phyloP scores from a whole-genome alignment of 1,284 basidiomycete genomes.

The Ceratobasidium sp. region DNA sequence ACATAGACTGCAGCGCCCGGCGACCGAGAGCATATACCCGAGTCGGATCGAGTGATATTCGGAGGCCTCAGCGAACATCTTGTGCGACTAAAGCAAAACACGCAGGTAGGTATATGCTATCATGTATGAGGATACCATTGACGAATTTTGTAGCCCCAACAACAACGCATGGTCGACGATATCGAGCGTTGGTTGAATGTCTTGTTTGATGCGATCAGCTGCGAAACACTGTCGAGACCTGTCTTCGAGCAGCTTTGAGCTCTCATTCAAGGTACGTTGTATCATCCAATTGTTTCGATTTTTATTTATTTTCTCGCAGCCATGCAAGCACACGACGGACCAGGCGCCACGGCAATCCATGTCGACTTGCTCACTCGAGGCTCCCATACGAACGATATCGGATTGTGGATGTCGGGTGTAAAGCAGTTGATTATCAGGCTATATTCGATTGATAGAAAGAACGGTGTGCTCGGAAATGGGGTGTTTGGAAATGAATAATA shows the following conservation, averaged over 20 bases:
- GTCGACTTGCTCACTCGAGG: slow-evolving; percentile 78
- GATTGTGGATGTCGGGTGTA: slow-evolving; percentile 84
- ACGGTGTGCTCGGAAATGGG: too few relatives aligned
- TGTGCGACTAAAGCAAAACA: slow-evolving; percentile 68
- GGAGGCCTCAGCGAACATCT: slow-evolving; percentile 69
- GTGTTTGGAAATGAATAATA: too few relatives aligned
- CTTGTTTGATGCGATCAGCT: slow-evolving; percentile 91
- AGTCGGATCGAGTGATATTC: slow-evolving; percentile 69
- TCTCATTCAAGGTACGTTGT: slow-evolving; percentile 71
- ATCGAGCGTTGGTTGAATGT: slow-evolving; percentile 86
- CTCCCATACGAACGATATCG: slow-evolving; percentile 80
- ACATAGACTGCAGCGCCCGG: slow-evolving; percentile 68
- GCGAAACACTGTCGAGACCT: slow-evolving; percentile 78
- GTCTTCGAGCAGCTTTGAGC: slow-evolving; percentile 73
- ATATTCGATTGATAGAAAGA: not conserved
- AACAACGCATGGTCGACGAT: slow-evolving; percentile 87
- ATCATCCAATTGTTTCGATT: slow-evolving; percentile 16
- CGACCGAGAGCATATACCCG: slow-evolving; percentile 89
- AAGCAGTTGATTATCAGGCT: slow-evolving; percentile 65
- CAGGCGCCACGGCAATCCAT: slow-evolving; percentile 75
- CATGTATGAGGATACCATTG: slow-evolving; percentile 4
- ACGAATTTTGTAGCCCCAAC: slow-evolving; percentile 63
- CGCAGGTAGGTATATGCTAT: slow-evolving; percentile 61
- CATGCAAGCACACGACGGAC: slow-evolving; percentile 73
- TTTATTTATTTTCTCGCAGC: slow-evolving; percentile 54